Evolutionary conservation across 2,329 filamentous ascomycete species (phyloP), one percentile per base, ranked within the genome.

Genomic region (Colletotrichum tropicale): DNA sequence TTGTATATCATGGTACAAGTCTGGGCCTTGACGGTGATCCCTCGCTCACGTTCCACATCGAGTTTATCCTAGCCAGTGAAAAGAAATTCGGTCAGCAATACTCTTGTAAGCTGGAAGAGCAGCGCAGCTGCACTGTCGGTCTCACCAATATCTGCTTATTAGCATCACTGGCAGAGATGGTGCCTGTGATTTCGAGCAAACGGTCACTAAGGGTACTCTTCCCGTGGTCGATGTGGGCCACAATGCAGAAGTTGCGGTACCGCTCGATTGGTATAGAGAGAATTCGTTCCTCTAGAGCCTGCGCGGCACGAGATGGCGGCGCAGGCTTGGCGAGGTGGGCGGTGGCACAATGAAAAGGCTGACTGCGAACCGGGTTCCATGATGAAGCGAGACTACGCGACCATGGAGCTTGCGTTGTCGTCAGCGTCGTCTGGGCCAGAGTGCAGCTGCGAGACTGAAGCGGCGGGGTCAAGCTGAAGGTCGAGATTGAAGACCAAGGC

Each of bases 11-110:
- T 99, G 71, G 94, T 97, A 86, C 97, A 98, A 73, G 97, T 98
- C 88, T 99, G 97, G 71, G 97, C 97, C 88, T 99, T 99, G 84
- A 99, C 97, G 0, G 97, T 99, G 83, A 99, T 99, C 77, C 97
- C 97, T 52, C 97, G 92, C 85, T 78, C 96, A 67, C 97, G 91
- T 87, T 99, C 97, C 71, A 99, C 97, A 83, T 99, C 97, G 43
- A 99, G 91, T 84, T 98, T 98, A 86, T 99, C 97, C 86, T 87
- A 70, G 38, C 36, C 34, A 15, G n/a, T 21, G 30, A 55, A 18
- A 26, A 66, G n/a, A 13, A 58, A 13, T 61, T 13, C 38, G 18
- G 61, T 74, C 21, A 78, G 73, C 64, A 32, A 13, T 21, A n/a
- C 30, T 30, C 21, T 16, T 38, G 10, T 15, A 34, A 18, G 13